Conservation (phyloP, 2,329 filamentous ascomycete species). For the Pochonia chlamydosporia region DNA sequence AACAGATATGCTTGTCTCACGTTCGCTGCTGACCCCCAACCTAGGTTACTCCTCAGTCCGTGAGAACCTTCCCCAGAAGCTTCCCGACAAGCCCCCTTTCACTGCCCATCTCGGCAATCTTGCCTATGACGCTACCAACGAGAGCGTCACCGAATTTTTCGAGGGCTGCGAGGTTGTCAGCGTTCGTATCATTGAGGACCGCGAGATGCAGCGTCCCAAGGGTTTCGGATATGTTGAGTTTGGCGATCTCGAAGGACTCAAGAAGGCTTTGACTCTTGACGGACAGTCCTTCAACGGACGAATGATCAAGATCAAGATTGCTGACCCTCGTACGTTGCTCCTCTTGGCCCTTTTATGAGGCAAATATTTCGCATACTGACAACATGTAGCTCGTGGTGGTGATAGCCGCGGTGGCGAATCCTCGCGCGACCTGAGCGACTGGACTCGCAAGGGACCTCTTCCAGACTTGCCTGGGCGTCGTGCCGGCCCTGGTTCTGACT, state of each 20-base stretch:
- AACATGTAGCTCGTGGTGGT: conserved; percentile 71
- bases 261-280: conserved; percentile 81
- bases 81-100: conserved; percentile 88
- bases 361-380: conserved; percentile 30
- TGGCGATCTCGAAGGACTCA: conserved; percentile 76
- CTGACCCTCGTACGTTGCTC: conserved; percentile 79
- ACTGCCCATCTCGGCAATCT: conserved; percentile 96
- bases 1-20: neutral
- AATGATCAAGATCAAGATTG: conserved; percentile 88
- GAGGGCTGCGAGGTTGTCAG: conserved; percentile 77
- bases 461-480: conserved; percentile 57
- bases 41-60: conserved; percentile 54
- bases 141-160: conserved; percentile 82
- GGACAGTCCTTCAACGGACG: conserved; percentile 80
- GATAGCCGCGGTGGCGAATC: conserved; percentile 50
- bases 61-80: conserved; percentile 64
- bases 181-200: conserved; percentile 95
- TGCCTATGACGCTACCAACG: conserved; percentile 85
- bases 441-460: conserved; percentile 88
- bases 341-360: neutral
- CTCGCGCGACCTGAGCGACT: conserved; percentile 76
- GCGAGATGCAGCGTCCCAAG: conserved; percentile 88
- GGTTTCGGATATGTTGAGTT: conserved; percentile 99
- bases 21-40: conserved; percentile 14
- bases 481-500: conserved; percentile 42